Evolutionary conservation across 371 early-diverging fungal species (phyloP).

Genomic region (Chytridium lagenaria): DNA sequence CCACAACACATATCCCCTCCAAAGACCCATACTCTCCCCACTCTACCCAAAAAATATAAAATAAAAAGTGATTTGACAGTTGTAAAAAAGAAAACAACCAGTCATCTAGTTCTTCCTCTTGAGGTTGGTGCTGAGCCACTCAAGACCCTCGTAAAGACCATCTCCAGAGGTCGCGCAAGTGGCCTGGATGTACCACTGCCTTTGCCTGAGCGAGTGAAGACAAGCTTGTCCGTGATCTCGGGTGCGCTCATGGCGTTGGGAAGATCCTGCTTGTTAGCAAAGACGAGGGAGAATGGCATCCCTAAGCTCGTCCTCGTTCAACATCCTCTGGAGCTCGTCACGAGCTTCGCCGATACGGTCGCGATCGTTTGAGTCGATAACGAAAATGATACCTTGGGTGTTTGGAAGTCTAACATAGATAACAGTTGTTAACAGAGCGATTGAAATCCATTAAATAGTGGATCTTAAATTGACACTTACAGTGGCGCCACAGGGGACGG

Average conservation of each 20-base stretch:
- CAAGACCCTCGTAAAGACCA: constrained; percentile 91
- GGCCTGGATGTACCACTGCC: constrained; percentile 92
- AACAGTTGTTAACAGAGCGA: too few species aligned
- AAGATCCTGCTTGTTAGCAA: constrained; percentile 70
- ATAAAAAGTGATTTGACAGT: too few species aligned
- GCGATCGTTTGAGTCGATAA: constrained; percentile 71
- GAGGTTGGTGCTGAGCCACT: constrained; percentile 54
- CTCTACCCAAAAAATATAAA: too few species aligned
- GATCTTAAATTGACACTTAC: constrained; percentile 38
- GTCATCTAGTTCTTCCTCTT: constrained; percentile 37
- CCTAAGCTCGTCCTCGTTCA: constrained; percentile 61
- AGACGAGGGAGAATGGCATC: constrained; percentile 60
- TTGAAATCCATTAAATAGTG: constrained; percentile 8
- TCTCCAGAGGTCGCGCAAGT: constrained; percentile 94
- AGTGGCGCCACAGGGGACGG: constrained; percentile 91
- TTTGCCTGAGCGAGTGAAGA: constrained; percentile 74
- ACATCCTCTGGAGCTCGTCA: constrained; percentile 59
- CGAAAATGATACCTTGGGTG: constrained; percentile 69
- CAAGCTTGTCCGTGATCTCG: constrained; percentile 63
- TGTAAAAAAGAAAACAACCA: too few species aligned
- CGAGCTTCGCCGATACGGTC: constrained; percentile 65
- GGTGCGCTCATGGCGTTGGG: constrained; percentile 63
- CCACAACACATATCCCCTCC: too few species aligned
- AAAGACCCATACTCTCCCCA: too few species aligned
- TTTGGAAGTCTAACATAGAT: constrained; percentile 68